Base-by-base conservation (phyloP, 352 stramenopile genomes). In the Pythium angustatum region DNA sequence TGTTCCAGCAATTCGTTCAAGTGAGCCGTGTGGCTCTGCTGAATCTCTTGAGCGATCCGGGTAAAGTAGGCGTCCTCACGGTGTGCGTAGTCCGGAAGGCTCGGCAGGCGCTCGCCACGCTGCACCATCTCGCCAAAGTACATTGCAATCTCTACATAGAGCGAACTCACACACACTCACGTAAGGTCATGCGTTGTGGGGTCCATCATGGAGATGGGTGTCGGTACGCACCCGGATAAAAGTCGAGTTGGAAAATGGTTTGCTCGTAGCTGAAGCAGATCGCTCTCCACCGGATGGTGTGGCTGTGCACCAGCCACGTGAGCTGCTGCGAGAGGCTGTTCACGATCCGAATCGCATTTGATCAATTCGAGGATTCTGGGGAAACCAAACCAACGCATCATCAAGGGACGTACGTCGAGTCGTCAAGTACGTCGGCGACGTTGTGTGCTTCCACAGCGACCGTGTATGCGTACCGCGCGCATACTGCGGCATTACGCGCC, bases 241-340 rank as follows among this genome's bases (percentile, higher is more conserved):
- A 77, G 58, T 86, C 77, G 5, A 85, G 60, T 17, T 80, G 78
- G 30, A 81, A 85, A 12, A 86, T 58, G 2, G 58, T 71, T 26
- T 77, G 62, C 40, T 90, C 81, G 31, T 70, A 76, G 24, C 70
- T 68, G 40, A 70, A 81, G 49, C 78, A 69, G 12, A 86, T 64
- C 1, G 76, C 71, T 57, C 40, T 71, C 81, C 81, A 90, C n/a
- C 79, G 73, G 31, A 72, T 66, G 12, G 68, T 56, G 40, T 90
- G 78, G 10, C 51, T 68, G 1, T 62, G 51, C 19, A 80, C 30
- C 17, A 82, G 59, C 81, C 79, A 88, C 21, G 24, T 19, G 0
- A 85, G 40, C 31, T 87, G 77, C 3, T 66, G 55, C 31, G 45
- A 75, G 36, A 85, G 40, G 14, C 40, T 47, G 19, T 47, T 28